Conservation (phyloP, 2,329 filamentous ascomycete species). For the Metarhizium robertsii region DNA sequence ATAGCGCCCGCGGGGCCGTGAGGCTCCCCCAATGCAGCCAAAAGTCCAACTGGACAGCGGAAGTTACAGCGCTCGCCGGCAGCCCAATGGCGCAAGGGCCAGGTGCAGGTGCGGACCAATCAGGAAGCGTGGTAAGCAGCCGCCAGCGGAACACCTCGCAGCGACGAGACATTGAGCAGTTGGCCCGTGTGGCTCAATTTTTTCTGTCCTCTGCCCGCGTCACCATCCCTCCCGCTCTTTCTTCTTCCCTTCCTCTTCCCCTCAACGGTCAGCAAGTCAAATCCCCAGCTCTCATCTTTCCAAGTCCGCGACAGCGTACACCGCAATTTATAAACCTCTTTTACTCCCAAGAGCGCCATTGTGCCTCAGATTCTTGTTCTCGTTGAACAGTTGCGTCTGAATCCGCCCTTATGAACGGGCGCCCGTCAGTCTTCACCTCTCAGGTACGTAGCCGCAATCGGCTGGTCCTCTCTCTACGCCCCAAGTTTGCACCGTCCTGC, state of each 20-base stretch:
- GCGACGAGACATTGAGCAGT: neutral
- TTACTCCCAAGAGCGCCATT: conserved; percentile 7
- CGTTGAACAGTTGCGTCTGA: conserved; percentile 23
- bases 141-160: neutral
- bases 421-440: conserved; percentile 77
- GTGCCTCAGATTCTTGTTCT: conserved; percentile 6
- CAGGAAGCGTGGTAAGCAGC: neutral
- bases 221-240: neutral
- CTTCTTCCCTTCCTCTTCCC: conserved; percentile 5
- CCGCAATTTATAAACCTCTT: neutral
- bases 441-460: conserved; percentile 48
- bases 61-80: neutral
- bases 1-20: neutral
- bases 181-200: too few relatives aligned
- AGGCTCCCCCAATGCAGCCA: neutral
- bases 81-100: too few relatives aligned
- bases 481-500: neutral
- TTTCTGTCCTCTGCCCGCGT: neutral
- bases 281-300: neutral
- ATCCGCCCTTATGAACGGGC: conserved; percentile 77
- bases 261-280: conserved; percentile 4
- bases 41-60: neutral
- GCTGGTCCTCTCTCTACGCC: neutral
- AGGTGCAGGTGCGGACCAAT: neutral
- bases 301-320: neutral